phyloP scores from a whole-genome alignment of 2,329 filamentous ascomycete species.

The Aspergillus sp. region DNA sequence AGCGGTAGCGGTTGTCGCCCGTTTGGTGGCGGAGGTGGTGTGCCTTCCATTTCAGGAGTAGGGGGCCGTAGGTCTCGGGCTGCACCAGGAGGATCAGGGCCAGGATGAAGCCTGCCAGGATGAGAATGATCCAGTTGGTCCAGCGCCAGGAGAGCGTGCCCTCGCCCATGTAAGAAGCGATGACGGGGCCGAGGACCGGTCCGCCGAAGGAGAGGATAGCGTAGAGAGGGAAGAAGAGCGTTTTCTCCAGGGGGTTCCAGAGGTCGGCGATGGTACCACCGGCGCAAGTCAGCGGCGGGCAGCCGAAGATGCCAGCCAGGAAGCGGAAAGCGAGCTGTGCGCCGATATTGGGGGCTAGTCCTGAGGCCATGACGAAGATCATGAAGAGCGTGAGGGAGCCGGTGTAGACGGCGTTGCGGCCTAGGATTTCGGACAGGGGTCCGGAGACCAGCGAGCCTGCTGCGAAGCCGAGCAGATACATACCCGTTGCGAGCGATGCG shows the following conservation, averaged over 20 bases:
- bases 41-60: conserved; percentile 49
- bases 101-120: conserved; percentile 39
- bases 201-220: conserved; percentile 49
- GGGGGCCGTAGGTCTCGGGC: conserved; percentile 54
- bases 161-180: conserved; percentile 27
- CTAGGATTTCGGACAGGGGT: conserved; percentile 52
- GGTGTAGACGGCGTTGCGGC: conserved; percentile 54
- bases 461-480: conserved; percentile 51
- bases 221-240: conserved; percentile 54
- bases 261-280: conserved; percentile 52
- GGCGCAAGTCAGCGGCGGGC: conserved; percentile 49
- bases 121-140: conserved; percentile 49
- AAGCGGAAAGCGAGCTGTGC: conserved; percentile 55
- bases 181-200: conserved; percentile 26
- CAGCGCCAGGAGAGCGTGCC: conserved; percentile 39
- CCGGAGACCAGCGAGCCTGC: conserved; percentile 52
- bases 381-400: conserved; percentile 50
- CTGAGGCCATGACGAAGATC: conserved; percentile 53
- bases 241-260: conserved; percentile 51
- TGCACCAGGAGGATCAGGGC: conserved; percentile 46
- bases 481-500: conserved; percentile 52
- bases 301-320: conserved; percentile 52
- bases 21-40: conserved; percentile 43
- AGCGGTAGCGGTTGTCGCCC: conserved; percentile 50
- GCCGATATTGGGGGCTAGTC: conserved; percentile 52